These are phyloP conservation scores for Suhomyces pyralidae DNA, from an alignment of 805 yeast genomes.

Conservation along the genomic window DNA sequence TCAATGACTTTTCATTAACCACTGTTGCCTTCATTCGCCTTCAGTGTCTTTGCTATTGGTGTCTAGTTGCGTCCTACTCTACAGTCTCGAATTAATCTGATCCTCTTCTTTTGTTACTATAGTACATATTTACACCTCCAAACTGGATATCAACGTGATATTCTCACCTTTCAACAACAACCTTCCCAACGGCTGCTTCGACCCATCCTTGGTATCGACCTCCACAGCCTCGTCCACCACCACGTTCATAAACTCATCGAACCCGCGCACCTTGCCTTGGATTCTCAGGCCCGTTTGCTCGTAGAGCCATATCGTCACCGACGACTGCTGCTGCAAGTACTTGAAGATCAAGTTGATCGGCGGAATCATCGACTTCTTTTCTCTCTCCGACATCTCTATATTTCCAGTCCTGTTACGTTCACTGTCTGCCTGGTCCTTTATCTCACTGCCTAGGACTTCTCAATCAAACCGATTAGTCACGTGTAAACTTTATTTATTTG, in stretches of 20 bases:
- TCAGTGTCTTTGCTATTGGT: not conserved
- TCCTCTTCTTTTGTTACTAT: not conserved
- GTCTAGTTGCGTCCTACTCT: not conserved
- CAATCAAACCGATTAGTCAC: not conserved
- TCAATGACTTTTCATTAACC: no score
- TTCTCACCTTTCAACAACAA: constrained; percentile 91
- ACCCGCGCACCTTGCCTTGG: constrained; percentile 84
- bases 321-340: constrained; percentile 75
- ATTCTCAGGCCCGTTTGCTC: constrained; percentile 78
- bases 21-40: no score
- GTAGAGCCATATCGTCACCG: constrained; percentile 83
- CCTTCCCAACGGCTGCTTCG: constrained; percentile 60
- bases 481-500: not conserved
- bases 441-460: not conserved
- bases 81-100: not conserved
- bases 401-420: not conserved
- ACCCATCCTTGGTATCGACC: constrained; percentile 49
- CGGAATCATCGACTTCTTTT: constrained; percentile 56
- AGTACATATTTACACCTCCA: constrained; percentile 22
- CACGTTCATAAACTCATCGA: constrained; percentile 95
- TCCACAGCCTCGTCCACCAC: constrained; percentile 64
- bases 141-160: constrained; percentile 64
- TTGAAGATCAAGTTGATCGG: constrained; percentile 91
- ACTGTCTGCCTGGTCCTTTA: not conserved
- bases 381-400: constrained; percentile 7